Percentiles rank a stretch among this genome's conserved stretches.
Evolutionary conservation across 768 basidiomycete genomes (phyloP).

Genomic region (Phylloporus scabripes): DNA sequence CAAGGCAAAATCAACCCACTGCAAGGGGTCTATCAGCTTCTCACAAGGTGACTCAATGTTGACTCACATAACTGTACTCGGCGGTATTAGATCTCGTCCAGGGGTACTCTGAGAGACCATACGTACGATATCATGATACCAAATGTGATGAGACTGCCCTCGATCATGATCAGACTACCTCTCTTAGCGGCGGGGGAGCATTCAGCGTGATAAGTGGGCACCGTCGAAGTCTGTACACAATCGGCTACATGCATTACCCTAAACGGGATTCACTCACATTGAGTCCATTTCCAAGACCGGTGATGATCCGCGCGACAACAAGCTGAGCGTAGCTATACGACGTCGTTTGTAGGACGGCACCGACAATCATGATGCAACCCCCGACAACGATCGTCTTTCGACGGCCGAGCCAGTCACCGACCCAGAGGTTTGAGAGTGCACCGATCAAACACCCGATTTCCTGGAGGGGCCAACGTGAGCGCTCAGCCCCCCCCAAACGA

Average conservation of each 20-base stretch:
- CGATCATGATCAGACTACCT: conserved; percentile 60
- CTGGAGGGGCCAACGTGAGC: conserved; percentile 24
- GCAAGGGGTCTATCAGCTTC: conserved; percentile 3
- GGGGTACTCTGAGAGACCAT: neutral
- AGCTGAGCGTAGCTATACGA: conserved; percentile 57
- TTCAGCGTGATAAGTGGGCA: conserved; percentile 62
- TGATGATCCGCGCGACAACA: conserved; percentile 54
- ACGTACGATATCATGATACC: conserved; percentile 61
- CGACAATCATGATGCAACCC: conserved; percentile 54
- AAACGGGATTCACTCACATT: conserved; percentile 34
- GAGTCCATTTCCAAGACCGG: conserved; percentile 62
- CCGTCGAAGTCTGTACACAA: conserved; percentile 51
- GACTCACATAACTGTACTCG: conserved; percentile 19
- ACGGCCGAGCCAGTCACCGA: conserved; percentile 56
- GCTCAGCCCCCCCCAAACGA: neutral
- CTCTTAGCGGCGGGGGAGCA: conserved; percentile 55
- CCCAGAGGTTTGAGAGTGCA: conserved; percentile 56
- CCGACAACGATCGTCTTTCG: conserved; percentile 54
- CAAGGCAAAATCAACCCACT: conserved; percentile 66
- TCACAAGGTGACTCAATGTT: neutral
- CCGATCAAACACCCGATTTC: conserved; percentile 63
- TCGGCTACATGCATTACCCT: neutral
- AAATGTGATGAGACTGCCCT: conserved; percentile 58
- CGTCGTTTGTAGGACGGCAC: conserved; percentile 54
- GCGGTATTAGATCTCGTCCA: neutral